phyloP scores from a whole-genome alignment of 345 rosid genomes.

The Conringia planisiliqua region DNA sequence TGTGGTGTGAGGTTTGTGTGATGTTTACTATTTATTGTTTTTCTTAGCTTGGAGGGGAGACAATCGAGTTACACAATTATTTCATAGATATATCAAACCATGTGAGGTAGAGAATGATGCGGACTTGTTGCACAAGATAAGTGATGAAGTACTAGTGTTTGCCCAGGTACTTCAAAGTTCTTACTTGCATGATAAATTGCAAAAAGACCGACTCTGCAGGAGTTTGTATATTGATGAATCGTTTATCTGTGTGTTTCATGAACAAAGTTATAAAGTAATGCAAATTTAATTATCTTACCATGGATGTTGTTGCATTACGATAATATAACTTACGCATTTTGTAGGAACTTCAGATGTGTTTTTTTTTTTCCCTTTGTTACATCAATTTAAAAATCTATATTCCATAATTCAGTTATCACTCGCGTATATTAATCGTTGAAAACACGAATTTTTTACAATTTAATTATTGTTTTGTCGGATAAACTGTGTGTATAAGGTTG shows the following conservation, averaged over 20 bases:
- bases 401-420: not conserved
- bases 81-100: slow-evolving; percentile 8
- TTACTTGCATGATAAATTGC: not conserved
- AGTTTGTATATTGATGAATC: not conserved
- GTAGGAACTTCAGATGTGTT: not conserved
- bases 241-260: not conserved
- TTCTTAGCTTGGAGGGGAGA: slow-evolving; percentile 21
- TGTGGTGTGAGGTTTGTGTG: not conserved
- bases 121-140: not conserved
- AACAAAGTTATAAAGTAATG: not conserved
- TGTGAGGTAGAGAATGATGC: slow-evolving; percentile 15
- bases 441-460: not conserved
- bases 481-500: not conserved
- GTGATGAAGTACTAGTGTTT: not conserved
- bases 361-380: not conserved
- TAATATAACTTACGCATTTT: not conserved
- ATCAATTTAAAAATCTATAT: not conserved
- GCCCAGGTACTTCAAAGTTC: not conserved
- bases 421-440: not conserved
- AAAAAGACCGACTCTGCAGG: not conserved
- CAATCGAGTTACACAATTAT: slow-evolving; percentile 16
- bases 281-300: not conserved
- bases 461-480: not conserved
- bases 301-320: not conserved
- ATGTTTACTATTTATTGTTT: not conserved